These are phyloP conservation scores for Pichia deserticola DNA, from an alignment of 805 yeast species.

Conservation along the genomic window DNA sequence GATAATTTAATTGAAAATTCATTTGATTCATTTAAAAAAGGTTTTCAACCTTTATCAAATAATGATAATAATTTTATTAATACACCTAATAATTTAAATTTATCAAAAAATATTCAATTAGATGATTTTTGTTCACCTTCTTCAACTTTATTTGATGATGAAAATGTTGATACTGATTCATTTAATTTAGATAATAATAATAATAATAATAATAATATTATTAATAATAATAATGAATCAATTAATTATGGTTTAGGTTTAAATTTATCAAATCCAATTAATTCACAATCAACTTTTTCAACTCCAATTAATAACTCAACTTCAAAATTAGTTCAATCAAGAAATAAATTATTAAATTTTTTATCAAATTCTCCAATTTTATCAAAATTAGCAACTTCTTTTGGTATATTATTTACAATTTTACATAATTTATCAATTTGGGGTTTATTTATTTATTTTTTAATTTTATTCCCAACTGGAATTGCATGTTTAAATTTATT, in stretches of 20 bases:
- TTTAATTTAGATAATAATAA: constrained; percentile 18
- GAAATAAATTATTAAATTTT: constrained; percentile 30
- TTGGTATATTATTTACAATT: constrained; percentile 28
- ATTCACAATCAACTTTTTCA: not conserved
- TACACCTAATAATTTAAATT: not conserved
- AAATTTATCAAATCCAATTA: constrained; percentile 1
- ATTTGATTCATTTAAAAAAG: not conserved
- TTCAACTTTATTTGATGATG: constrained; percentile 27
- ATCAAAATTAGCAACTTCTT: not conserved
- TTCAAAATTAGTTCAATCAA: not conserved
- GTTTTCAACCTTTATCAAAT: not conserved
- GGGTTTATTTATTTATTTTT: constrained; percentile 54
- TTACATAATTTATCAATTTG: constrained; percentile 50
- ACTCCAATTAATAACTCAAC: not conserved
- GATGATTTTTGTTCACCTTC: constrained; percentile 28
- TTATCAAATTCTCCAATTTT: constrained; percentile 20
- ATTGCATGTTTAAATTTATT: constrained; percentile 60
- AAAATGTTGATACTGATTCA: constrained; percentile 14
- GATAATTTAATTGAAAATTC: no score
- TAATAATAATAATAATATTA: no score
- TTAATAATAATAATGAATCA: no score
- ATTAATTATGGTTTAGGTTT: not conserved
- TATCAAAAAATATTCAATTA: constrained; percentile 19
- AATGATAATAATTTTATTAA: not conserved
- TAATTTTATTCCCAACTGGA: constrained; percentile 48